phyloP scores from a whole-genome alignment of 2,329 filamentous ascomycete species.

The Paecilomyces formosus region DNA sequence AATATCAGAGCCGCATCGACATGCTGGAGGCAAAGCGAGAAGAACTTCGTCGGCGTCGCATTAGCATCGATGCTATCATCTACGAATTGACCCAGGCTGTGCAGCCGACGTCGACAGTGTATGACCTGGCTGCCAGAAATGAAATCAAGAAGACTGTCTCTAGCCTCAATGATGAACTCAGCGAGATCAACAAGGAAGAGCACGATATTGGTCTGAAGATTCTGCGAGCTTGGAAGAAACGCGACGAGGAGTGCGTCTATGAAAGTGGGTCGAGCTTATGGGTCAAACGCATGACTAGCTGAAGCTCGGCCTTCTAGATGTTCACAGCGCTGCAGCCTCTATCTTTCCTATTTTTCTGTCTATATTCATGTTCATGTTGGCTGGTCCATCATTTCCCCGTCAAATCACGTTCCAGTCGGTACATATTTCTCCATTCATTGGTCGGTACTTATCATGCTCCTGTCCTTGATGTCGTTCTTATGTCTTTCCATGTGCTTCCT shows the following conservation, averaged over 20 bases:
- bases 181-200: conserved; percentile 67
- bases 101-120: conserved; percentile 60
- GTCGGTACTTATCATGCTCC: background rate
- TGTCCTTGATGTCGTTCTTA: conserved; percentile 3
- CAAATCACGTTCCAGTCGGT: background rate
- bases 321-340: background rate
- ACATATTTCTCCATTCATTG: conserved; percentile 1
- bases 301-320: conserved; percentile 14
- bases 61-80: conserved; percentile 66
- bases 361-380: conserved; percentile 4
- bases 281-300: conserved; percentile 69
- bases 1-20: conserved; percentile 57
- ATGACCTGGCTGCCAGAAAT: conserved; percentile 54
- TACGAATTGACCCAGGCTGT: conserved; percentile 71
- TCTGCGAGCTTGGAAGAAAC: conserved; percentile 65
- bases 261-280: conserved; percentile 57
- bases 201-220: conserved; percentile 71
- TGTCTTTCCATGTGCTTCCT: background rate
- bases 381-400: conserved; percentile 2
- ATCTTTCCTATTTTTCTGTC: conserved; percentile 3
- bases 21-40: conserved; percentile 60
- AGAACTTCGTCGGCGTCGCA: conserved; percentile 57
- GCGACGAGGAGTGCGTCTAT: conserved; percentile 52
- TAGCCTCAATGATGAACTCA: conserved; percentile 57
- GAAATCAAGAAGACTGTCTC: conserved; percentile 59